These are phyloP conservation scores for Globisporangium paddicum DNA, from an alignment of 352 stramenopile genomes.

Conservation along the genomic window DNA sequence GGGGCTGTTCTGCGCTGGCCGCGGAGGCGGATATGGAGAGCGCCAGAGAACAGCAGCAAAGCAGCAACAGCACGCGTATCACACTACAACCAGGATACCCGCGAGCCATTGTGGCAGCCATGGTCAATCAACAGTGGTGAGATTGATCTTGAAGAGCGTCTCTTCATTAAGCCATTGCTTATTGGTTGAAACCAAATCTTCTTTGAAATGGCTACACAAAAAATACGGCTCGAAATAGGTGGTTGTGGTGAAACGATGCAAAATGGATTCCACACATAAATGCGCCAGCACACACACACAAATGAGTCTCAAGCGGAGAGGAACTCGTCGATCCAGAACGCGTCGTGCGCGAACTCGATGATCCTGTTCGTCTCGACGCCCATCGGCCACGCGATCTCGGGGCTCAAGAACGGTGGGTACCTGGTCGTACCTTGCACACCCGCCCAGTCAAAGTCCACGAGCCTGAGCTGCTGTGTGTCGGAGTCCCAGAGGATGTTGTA, in stretches of 20 bases:
- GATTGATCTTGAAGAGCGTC: neutral
- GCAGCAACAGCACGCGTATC: neutral
- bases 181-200: neutral
- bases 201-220: neutral
- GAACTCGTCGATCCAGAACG: conserved; percentile 2
- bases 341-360: conserved; percentile 1
- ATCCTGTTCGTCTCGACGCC: neutral
- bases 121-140: too few relatives aligned
- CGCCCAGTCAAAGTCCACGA: conserved; percentile 4
- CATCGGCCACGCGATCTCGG: neutral
- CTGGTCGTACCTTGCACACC: neutral
- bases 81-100: too few relatives aligned
- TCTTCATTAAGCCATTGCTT: neutral
- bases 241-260: neutral
- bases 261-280: neutral
- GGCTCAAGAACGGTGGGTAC: neutral
- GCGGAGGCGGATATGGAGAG: neutral
- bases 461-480: neutral
- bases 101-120: neutral
- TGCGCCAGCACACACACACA: neutral
- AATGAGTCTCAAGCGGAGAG: neutral
- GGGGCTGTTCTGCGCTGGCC: neutral
- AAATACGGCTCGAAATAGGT: neutral
- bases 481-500: conserved; percentile 4
- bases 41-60: neutral